Conservation (phyloP, 805 yeast species). For the Kuraishia cidri region DNA sequence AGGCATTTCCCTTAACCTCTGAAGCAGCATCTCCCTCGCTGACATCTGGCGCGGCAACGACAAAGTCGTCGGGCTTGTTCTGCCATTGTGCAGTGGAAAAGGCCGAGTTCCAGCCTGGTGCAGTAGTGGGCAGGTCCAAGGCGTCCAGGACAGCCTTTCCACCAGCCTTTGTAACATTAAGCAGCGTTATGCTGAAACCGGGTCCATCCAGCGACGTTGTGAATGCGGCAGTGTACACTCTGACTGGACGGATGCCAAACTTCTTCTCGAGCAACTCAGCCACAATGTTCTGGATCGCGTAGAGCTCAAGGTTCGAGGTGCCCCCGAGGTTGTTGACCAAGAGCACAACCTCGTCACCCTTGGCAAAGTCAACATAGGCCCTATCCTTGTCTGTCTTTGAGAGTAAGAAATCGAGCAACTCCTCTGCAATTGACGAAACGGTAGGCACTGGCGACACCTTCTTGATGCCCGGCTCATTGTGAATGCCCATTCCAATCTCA, state of each 20-base stretch:
- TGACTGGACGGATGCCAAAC: constrained; percentile 52
- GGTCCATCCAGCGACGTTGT: constrained; percentile 90
- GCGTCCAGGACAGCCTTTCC: constrained; percentile 43
- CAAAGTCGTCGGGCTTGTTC: constrained; percentile 9
- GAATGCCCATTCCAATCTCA: constrained; percentile 94
- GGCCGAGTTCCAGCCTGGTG: constrained; percentile 73
- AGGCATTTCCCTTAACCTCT: constrained; percentile 18
- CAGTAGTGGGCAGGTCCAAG: constrained; percentile 66
- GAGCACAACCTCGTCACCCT: constrained; percentile 53
- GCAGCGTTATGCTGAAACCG: constrained; percentile 79
- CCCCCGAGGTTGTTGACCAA: constrained; percentile 87
- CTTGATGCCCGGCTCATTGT: constrained; percentile 84
- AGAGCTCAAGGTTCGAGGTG: constrained; percentile 70
- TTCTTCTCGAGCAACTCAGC: constrained; percentile 38
- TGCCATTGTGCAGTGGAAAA: constrained; percentile 15
- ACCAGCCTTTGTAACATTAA: constrained; percentile 45
- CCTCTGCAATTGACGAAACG: constrained; percentile 47
- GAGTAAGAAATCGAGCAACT: constrained; percentile 54
- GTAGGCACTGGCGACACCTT: constrained; percentile 61
- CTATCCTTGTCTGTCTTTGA: constrained; percentile 66
- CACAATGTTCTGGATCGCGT: constrained; percentile 60
- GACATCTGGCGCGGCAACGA: constrained; percentile 18
- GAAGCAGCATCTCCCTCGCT: constrained; percentile 21
- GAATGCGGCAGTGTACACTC: constrained; percentile 68
- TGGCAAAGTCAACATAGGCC: constrained; percentile 62